Percentiles rank a stretch among this genome's conserved stretches.
Conservation (phyloP, 768 basidiomycete species). For the Phlegmacium glaucopus region DNA sequence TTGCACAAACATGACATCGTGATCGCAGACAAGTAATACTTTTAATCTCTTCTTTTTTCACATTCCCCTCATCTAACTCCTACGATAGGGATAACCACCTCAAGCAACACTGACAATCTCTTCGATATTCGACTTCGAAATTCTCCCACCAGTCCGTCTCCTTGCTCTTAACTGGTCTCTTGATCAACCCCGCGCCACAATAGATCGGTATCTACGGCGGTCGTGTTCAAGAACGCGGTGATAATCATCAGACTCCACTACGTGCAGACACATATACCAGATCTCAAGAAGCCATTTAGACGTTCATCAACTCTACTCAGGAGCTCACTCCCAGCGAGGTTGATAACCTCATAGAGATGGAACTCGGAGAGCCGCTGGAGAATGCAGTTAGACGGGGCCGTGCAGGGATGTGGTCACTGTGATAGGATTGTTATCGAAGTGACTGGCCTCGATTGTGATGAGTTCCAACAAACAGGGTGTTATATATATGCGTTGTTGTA, state of each 20-base stretch:
- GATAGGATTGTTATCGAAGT: constrained; percentile 54
- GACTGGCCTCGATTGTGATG: no score
- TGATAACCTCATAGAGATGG: constrained; percentile 54
- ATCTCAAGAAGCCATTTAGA: constrained; percentile 72
- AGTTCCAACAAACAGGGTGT: no score
- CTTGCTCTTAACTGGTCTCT: constrained; percentile 79
- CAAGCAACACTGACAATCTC: constrained; percentile 66
- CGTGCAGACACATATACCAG: constrained; percentile 51
- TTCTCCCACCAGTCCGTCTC: constrained; percentile 59
- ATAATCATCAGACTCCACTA: constrained; percentile 84
- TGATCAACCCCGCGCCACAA: constrained; percentile 50
- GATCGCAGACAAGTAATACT: constrained; percentile 90
- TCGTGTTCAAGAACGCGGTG: constrained; percentile 71
- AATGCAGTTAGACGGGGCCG: no score
- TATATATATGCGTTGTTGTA: no score
- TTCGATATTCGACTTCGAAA: constrained; percentile 52
- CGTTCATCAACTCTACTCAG: constrained; percentile 66
- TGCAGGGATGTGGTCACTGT: no score
- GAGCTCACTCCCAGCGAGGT: constrained; percentile 59
- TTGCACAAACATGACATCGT: constrained; percentile 71
- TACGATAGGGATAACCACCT: constrained; percentile 80
- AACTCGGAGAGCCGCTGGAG: constrained; percentile 12
- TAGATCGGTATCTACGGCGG: constrained; percentile 77
- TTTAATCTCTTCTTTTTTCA: no score
- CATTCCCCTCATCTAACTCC: no score